phyloP scores from a whole-genome alignment of 306 rosid species.

The Citrullus mucosospermus region DNA sequence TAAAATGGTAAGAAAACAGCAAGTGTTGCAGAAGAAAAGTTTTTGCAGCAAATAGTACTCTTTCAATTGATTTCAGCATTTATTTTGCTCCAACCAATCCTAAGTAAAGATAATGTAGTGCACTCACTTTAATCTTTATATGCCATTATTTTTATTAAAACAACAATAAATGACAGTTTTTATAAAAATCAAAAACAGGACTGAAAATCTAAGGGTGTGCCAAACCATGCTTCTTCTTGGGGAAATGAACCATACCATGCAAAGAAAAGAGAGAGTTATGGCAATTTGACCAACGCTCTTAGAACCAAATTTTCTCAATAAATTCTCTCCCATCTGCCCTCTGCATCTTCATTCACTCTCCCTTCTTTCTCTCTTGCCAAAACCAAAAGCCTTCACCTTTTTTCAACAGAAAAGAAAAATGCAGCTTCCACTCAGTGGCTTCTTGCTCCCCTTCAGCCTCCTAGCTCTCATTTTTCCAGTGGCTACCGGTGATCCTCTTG shows the following conservation, averaged over 20 bases:
- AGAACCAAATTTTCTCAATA: not conserved
- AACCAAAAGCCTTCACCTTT: not conserved
- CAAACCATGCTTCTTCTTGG: not conserved
- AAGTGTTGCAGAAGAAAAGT: not conserved
- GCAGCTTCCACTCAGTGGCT: slow-evolving; percentile 6
- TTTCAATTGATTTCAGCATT: not conserved
- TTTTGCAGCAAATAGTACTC: not conserved
- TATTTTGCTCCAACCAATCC: not conserved
- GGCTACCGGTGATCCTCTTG: slow-evolving; percentile 34
- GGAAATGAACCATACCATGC: not conserved
- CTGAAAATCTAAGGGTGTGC: not conserved
- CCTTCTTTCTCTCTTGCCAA: not conserved
- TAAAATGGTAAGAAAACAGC: not conserved
- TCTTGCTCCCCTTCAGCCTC: slow-evolving; percentile 16
- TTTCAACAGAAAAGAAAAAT: slow-evolving; percentile 11
- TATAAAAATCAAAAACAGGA: not conserved
- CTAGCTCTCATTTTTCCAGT: slow-evolving; percentile 15
- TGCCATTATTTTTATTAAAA: no score
- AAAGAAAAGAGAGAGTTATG: not conserved
- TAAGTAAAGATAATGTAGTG: not conserved
- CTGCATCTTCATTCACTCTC: slow-evolving; percentile 7
- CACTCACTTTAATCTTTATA: no score
- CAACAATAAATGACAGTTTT: no score
- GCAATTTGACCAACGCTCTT: not conserved
- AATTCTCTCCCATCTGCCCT: slow-evolving; percentile 4